These are phyloP conservation scores for Gossypium arboreum DNA, from an alignment of 345 rosid genomes.

Conservation along the genomic window DNA sequence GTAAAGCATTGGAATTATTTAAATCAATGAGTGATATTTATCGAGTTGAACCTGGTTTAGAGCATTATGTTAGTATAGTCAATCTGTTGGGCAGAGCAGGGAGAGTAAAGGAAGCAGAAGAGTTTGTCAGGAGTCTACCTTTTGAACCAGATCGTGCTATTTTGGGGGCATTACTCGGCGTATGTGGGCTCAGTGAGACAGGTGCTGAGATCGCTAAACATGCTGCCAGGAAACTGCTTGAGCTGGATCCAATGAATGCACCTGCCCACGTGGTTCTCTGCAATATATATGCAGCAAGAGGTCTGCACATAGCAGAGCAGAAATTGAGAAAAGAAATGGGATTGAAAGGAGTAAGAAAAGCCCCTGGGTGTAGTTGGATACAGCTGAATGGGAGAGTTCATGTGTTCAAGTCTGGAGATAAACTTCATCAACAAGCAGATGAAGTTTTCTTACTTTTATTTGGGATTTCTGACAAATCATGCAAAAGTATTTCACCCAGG, in stretches of 20 bases:
- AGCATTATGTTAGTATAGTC: constrained; percentile 47
- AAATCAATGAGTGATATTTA: constrained; percentile 32
- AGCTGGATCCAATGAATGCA: constrained; percentile 60
- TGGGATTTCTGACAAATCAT: constrained; percentile 21
- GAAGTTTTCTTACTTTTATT: constrained; percentile 36
- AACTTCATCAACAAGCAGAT: constrained; percentile 27
- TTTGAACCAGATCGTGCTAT: constrained; percentile 33
- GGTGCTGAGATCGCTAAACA: constrained; percentile 39
- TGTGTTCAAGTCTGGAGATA: constrained; percentile 62
- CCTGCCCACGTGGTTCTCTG: constrained; percentile 67
- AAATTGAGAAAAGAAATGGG: constrained; percentile 66
- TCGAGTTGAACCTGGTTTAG: constrained; percentile 33
- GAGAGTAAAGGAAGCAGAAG: constrained; percentile 47
- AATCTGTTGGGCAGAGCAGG: constrained; percentile 55
- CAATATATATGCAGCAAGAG: constrained; percentile 54
- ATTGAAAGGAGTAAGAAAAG: constrained; percentile 68
- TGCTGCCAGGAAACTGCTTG: constrained; percentile 46
- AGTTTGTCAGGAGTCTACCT: constrained; percentile 37
- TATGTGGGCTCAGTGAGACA: constrained; percentile 43
- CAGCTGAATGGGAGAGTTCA: constrained; percentile 42
- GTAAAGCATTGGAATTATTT: constrained; percentile 36
- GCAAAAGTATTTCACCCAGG: neutral
- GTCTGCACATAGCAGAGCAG: constrained; percentile 50
- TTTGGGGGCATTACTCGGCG: constrained; percentile 60
- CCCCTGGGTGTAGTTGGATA: constrained; percentile 84